Evolutionary conservation across 129 eudicot genomes (phyloP).

Genomic region (Flaveria sonorensis): DNA sequence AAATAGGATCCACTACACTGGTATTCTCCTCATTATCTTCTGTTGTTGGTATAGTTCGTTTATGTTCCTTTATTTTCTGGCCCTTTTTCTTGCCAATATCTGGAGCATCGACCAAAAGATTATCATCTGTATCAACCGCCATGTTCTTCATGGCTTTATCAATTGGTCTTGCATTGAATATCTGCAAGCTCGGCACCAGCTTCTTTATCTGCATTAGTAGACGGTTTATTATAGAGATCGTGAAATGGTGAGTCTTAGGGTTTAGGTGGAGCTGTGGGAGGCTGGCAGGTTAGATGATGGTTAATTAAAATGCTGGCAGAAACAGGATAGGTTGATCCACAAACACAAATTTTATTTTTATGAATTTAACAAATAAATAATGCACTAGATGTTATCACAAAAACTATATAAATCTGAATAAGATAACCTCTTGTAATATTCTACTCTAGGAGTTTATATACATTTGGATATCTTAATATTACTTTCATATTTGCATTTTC

Average conservation of each 20-base stretch:
- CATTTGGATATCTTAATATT: background rate
- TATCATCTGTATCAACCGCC: slow-evolving; percentile 38
- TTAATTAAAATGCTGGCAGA: background rate
- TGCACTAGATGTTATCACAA: background rate
- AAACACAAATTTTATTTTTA: background rate
- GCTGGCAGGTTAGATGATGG: background rate
- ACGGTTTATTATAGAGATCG: background rate
- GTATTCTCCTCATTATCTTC: slow-evolving; percentile 25
- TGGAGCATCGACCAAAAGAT: slow-evolving; percentile 30
- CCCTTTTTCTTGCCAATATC: slow-evolving; percentile 30
- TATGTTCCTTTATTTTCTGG: slow-evolving; percentile 33
- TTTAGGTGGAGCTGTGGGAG: background rate
- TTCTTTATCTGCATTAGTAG: slow-evolving; percentile 62
- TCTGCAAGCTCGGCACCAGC: slow-evolving; percentile 67
- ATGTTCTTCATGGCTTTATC: slow-evolving; percentile 53
- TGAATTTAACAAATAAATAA: background rate
- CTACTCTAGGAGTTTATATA: background rate
- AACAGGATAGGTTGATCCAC: background rate
- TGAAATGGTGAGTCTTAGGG: background rate
- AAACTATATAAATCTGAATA: background rate
- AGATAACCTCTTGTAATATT: background rate
- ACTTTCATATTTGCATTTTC: background rate
- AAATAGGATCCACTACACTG: slow-evolving; percentile 28
- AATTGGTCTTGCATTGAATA: slow-evolving; percentile 65
- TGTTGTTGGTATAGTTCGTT: slow-evolving; percentile 28